Evolutionary conservation across 306 rosid genomes (phyloP), one percentile per base, ranked within the genome.

Genomic region (Trifolium repens): DNA sequence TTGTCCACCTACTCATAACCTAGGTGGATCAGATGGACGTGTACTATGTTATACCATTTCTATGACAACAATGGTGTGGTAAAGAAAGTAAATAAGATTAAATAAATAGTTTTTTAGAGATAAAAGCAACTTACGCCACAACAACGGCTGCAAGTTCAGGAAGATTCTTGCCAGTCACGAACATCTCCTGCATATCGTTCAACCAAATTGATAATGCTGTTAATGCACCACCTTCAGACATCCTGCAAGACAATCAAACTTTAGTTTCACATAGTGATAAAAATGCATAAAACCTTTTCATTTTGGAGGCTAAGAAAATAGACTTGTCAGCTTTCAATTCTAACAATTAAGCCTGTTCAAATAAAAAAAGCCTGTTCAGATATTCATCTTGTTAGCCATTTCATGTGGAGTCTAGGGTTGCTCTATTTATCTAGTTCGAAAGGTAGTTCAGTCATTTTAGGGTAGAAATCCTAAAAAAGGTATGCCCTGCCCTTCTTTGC

Each of bases 221-320:
- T 87, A 78, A 90, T 42, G 98, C 96, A 75, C 92, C 91, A 52
- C 97, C 99, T 85, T 96, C 96, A 83, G 91, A 92, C 97, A 92
- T 87, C 87, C 99, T 92, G 89, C 81, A 83, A 75, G 78, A 77
- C 55, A 64, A 74, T 63, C 61, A 69, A 75, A 71, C 14, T 50
- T 67, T 70, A 74, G 84, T 44, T 72, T 76, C 46, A 67, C 46
- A 73, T 50, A 34, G 49, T 54, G 15, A 12, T 19, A 59, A 64
- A 76, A 81, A 44, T 15, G 27, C 67, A 47, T 39, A 75, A 50
- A 69, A 24, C 55, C 17, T 12, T 12, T 39, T 15, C 8, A 35
- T 46, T 46, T 80, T 50, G 24, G 44, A 69, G 60, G 67, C 61
- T 61, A 62, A 61, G 80, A 61, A 60, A 63, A 54, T 34, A 55